Base-by-base conservation (phyloP, 805 yeast species). In the Cyberlindnera mrakii region DNA sequence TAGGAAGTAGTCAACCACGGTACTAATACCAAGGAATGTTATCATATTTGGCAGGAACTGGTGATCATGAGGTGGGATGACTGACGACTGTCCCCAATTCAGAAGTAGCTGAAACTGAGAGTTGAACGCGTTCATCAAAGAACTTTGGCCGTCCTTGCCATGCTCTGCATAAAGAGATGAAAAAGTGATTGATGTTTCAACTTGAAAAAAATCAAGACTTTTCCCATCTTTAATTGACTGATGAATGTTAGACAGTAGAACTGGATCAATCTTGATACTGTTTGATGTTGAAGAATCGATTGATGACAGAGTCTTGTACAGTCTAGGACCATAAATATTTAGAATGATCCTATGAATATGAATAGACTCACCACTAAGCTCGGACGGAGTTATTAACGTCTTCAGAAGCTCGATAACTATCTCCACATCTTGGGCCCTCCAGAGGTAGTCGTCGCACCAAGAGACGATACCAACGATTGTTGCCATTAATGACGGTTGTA, bases 401-500 rank as follows among this genome's bases (percentile, higher is more conserved):
- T 66, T 68, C 18, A 76, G 41, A 15, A 74, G 49, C 11, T 52
- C 64, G 25, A 70, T 60, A 6, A 75, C 51, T 4, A 66, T 58
- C 9, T 64, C 65, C 20, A 59, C 51, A 30, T 60, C 64, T 15
- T 39, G 65, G 23, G 29, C 58, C 55, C 25, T 62, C 63, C 45
- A 60, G 5, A 78, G 57, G 38, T 68, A 69, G 18, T 68, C 61
- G 38, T 67, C 67, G 19, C 65, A 63, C 75, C 72, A 83, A 51
- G 53, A 75, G 59, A 77, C 55, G 3, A 80, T 73, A n/a, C 77
- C 75, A 6, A 76, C 64, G 30, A 80, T 55, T 11, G 82, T 74
- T 7, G 75, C 67, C 2, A 85, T 68, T 50, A 91, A 67, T 49
- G 86, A 85, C 3, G 87, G 84, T 54, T 90, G 96, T 36, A 85